A percentile compares a stretch with the other conserved stretches of the same genome.
Evolutionary conservation across 2,329 filamentous ascomycete genomes (phyloP).

Genomic region (Paecilomyces niveus): DNA sequence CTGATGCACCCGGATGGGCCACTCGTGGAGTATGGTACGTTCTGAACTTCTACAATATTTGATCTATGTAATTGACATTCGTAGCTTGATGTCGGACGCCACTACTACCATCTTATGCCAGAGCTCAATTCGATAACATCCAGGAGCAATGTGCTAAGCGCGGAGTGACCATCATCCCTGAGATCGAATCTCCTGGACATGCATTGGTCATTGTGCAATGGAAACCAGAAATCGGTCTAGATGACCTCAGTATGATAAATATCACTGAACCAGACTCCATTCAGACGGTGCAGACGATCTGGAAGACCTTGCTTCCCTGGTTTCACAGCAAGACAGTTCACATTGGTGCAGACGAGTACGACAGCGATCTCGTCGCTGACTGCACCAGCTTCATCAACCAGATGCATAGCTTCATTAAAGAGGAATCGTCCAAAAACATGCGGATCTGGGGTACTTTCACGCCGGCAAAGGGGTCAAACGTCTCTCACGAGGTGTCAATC

Average conservation of each 20-base stretch:
- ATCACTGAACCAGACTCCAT: conserved; percentile 47
- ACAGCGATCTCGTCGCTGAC: conserved; percentile 35
- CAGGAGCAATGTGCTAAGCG: conserved; percentile 44
- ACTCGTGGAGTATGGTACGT: conserved; percentile 38
- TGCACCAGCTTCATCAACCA: conserved; percentile 50
- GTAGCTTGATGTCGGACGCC: conserved; percentile 44
- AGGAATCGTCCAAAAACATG: conserved; percentile 33
- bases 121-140: conserved; percentile 42
- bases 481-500: conserved; percentile 39
- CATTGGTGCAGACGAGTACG: conserved; percentile 52
- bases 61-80: background rate
- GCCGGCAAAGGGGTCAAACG: conserved; percentile 32
- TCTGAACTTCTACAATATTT: background rate
- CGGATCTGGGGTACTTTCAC: conserved; percentile 51
- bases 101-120: conserved; percentile 50
- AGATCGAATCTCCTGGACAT: conserved; percentile 52
- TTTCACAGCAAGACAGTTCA: conserved; percentile 50
- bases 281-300: conserved; percentile 44
- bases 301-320: conserved; percentile 49
- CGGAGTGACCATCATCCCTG: conserved; percentile 50
- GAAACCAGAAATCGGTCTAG: conserved; percentile 46
- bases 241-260: conserved; percentile 45
- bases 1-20: conserved; percentile 46
- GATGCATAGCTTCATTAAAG: conserved; percentile 40
- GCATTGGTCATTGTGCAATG: conserved; percentile 49